Evolutionary conservation across 495 filamentous ascomycete species (phyloP), one percentile per base, ranked within the genome.

Genomic region (Penicillium paxilli): DNA sequence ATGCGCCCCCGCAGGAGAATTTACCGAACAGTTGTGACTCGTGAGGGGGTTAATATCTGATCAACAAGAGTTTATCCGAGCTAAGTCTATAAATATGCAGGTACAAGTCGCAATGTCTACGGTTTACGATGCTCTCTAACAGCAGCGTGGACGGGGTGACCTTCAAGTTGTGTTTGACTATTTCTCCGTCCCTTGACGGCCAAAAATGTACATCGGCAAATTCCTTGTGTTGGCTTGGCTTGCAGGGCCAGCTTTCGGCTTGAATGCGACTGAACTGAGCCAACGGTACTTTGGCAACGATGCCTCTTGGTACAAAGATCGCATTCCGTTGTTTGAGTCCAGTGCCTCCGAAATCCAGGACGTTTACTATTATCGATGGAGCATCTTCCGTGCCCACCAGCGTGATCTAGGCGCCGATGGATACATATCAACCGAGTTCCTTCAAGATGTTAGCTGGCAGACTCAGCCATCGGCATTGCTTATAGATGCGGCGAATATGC

Each of bases 361-460:
- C 16, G 65, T 68, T 30, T 70, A 68, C 54, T 70, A 70, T 44
- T 68, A 70, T 35, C 62, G 67, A 32, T 70, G 65, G 67, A 47
- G 54, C 32, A 44, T 67, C 41, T 70, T 65, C 57, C 64, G 67
- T 1, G 64, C 64, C 1, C 67, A 70, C 47, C 67, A 67, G 51
- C 64, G 64, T 11, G 64, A 70, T 23, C 57, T 67, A 9, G 67
- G 67, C 4, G 20, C 54, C 1, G 44, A 62, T 20, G 67, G 67
- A 5, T 70, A 56, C 25, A 63, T 70, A 7, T 57, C 64, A 1
- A 70, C 64, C 25, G 67, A 70, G 23, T 70, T 70, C 44, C 55
- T 70, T 51, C 55, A 63, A 44, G 64, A 67, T 41, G 67, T 67
- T 0, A 40, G 59, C 28, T 70, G 64, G 64, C 61, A 64, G 37